These are phyloP conservation scores for Pelargonium nanum DNA, from an alignment of 345 rosid genomes.

Conservation along the genomic window DNA sequence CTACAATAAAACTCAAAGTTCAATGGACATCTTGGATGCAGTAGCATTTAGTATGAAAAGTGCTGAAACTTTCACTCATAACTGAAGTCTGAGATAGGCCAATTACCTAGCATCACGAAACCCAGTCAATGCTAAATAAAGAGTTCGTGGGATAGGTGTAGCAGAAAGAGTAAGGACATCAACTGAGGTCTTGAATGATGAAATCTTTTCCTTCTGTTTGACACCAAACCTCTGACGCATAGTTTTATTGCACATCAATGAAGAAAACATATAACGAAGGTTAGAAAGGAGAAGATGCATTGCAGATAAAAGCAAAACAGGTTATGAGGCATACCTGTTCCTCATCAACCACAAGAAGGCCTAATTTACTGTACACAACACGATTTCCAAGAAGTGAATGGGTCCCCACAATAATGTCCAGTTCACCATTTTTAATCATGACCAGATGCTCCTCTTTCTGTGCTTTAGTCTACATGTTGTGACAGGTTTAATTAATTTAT, in stretches of 20 bases:
- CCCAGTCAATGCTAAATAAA: constrained; percentile 88
- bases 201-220: constrained; percentile 95
- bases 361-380: constrained; percentile 78
- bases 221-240: constrained; percentile 81
- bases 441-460: constrained; percentile 60
- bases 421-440: constrained; percentile 69
- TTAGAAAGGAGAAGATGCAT: constrained; percentile 6
- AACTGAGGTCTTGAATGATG: constrained; percentile 85
- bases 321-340: constrained; percentile 67
- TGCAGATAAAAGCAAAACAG: constrained; percentile 6
- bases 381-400: constrained; percentile 95
- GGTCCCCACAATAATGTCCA: constrained; percentile 83
- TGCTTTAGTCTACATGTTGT: constrained; percentile 55
- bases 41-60: not conserved
- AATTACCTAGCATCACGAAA: constrained; percentile 97
- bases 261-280: not conserved
- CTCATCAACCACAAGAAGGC: constrained; percentile 96
- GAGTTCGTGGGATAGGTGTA: constrained; percentile 94
- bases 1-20: not conserved
- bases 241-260: constrained; percentile 15
- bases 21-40: not conserved
- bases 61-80: constrained; percentile 2
- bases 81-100: constrained; percentile 2
- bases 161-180: constrained; percentile 96
- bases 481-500: constrained; percentile 18